A percentile compares a stretch with the other conserved stretches of the same genome.
Evolutionary conservation across 2,329 filamentous ascomycete genomes (phyloP).

Genomic region (Alternaria incomplexa): DNA sequence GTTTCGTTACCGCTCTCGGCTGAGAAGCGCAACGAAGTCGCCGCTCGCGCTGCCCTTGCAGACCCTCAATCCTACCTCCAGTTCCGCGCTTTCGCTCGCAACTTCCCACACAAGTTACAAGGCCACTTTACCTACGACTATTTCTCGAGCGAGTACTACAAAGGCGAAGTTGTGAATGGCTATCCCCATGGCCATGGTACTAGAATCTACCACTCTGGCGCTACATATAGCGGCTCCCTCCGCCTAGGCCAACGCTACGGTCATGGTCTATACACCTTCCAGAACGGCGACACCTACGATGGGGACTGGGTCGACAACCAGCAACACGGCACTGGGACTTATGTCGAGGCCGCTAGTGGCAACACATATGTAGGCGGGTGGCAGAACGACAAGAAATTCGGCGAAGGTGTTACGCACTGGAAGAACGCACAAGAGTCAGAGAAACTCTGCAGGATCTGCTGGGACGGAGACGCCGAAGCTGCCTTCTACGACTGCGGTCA

Average conservation of each 20-base stretch:
- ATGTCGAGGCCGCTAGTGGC: slow-evolving; percentile 61
- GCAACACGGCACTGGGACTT: slow-evolving; percentile 65
- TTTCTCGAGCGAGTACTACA: slow-evolving; percentile 63
- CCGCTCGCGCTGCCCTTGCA: slow-evolving; percentile 42
- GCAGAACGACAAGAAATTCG: slow-evolving; percentile 65
- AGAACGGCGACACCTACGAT: slow-evolving; percentile 68
- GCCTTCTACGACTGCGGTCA: slow-evolving; percentile 70
- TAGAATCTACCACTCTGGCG: slow-evolving; percentile 60
- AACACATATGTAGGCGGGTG: slow-evolving; percentile 68
- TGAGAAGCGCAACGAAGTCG: slow-evolving; percentile 39
- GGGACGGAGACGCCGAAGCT: slow-evolving; percentile 64
- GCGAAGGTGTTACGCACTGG: slow-evolving; percentile 67
- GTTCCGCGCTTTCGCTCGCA: slow-evolving; percentile 48
- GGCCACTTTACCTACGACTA: slow-evolving; percentile 60
- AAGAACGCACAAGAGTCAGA: slow-evolving; percentile 67
- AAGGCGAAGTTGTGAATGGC: slow-evolving; percentile 56
- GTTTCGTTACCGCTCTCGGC: slow-evolving; percentile 30
- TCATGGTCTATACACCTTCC: slow-evolving; percentile 63
- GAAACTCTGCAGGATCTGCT: slow-evolving; percentile 67
- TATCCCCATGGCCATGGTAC: slow-evolving; percentile 61
- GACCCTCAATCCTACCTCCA: slow-evolving; percentile 52
- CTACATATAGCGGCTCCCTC: slow-evolving; percentile 64
- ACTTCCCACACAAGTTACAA: slow-evolving; percentile 51
- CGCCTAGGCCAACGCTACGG: slow-evolving; percentile 61
- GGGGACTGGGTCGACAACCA: slow-evolving; percentile 68